Evolutionary conservation across 176 grass and related monocot species (phyloP), one percentile per base, ranked within the genome.

Genomic region (Metroxylon sagu): DNA sequence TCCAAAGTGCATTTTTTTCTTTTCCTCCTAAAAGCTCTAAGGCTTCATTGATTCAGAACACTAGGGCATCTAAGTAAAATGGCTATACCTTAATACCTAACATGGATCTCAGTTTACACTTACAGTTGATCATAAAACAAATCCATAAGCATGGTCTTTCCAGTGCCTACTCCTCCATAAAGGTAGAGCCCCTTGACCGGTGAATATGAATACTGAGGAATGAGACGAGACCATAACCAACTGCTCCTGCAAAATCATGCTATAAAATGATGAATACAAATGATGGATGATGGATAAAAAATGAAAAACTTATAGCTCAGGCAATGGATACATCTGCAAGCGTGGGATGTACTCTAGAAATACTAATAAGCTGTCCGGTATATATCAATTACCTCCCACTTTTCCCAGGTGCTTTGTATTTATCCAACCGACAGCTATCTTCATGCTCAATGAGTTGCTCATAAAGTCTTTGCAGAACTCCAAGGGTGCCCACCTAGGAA

Each of bases 121-220:
- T 86, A 90, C 86, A 95, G 61, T 69, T 87, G 80, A 30, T 89
- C 83, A 35, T 84, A 95, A 66, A 87, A 95, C 60, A 95, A 67
- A 70, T 95, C 80, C 86, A 90, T 95, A 60, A 95, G 86, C 91
- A 95, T 87, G 14, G 86, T 95, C 59, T 95, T 95, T 58, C 91
- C 83, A 56, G 87, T 97, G 54, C 87, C 93, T 1, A 92, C 87
- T 65, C 93, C 87, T 74, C 93, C 87, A 70, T 88, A 92, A 2
- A 92, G 73, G 53, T 97, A 97, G 49, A 97, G 23, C 29, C 84
- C 93, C 67, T 83, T 88, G 49, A 97, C 81, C 0, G 69, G 76
- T 60, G 93, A 60, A 59, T 71, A 69, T 19, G 72, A 85, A 76
- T 78, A 76, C 76, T 83, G 84, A 30, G 79, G 62, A 60, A 88